Conservation (phyloP, 306 rosid genomes). For the Crotalaria pallida region DNA sequence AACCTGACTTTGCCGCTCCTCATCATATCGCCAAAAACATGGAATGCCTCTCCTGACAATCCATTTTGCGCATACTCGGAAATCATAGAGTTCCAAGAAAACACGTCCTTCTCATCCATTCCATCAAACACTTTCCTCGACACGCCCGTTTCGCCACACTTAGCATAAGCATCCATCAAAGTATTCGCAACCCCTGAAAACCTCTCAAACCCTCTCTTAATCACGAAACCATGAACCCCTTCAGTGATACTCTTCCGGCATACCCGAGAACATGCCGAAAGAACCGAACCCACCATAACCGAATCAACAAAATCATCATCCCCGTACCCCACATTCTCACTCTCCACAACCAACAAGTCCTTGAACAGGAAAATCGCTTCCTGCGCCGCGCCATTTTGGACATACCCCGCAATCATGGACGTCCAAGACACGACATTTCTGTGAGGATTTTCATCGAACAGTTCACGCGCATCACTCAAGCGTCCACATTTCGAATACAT, state of each 20-base stretch:
- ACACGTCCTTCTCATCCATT: conserved; percentile 62
- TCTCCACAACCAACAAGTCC: conserved; percentile 49
- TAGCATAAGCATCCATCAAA: conserved; percentile 87
- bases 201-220: conserved; percentile 59
- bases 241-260: conserved; percentile 47
- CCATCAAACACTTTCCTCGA: conserved; percentile 73
- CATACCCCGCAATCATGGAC: conserved; percentile 56
- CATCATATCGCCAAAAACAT: conserved; percentile 55
- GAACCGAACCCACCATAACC: conserved; percentile 51
- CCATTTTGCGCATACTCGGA: conserved; percentile 73
- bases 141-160: conserved; percentile 48
- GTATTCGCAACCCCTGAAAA: conserved; percentile 61
- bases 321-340: conserved; percentile 15
- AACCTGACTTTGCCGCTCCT: conserved; percentile 30
- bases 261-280: conserved; percentile 69
- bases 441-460: conserved; percentile 70
- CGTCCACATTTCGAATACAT: conserved; percentile 72
- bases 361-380: conserved; percentile 56
- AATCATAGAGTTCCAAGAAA: conserved; percentile 86
- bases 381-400: conserved; percentile 40
- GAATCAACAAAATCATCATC: conserved; percentile 45
- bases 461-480: conserved; percentile 40
- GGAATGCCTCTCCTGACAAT: conserved; percentile 52
- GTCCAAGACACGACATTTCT: conserved; percentile 85
- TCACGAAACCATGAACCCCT: conserved; percentile 58